A percentile compares a stretch with the other conserved stretches of the same genome.
Evolutionary conservation across 2,329 filamentous ascomycete species (phyloP).

Genomic region (Orbilia oligospora): DNA sequence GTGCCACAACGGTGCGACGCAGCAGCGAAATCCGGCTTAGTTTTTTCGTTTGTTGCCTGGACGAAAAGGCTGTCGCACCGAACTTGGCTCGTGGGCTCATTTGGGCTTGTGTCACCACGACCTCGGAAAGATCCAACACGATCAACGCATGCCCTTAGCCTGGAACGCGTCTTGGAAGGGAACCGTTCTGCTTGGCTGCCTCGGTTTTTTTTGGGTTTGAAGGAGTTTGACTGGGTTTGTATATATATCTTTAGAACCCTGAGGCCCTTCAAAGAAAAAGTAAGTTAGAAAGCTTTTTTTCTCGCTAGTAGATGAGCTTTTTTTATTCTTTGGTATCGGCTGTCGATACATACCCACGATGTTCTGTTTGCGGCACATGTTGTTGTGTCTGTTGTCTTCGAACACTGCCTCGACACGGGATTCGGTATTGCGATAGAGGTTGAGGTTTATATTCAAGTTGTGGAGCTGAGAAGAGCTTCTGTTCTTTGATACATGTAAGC

Average conservation of each 20-base stretch:
- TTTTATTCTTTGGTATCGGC: not conserved
- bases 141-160: conserved; percentile 51
- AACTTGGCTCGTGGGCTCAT: conserved; percentile 40
- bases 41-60: conserved; percentile 11
- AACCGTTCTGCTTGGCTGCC: conserved; percentile 11
- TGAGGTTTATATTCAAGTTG: conserved; percentile 1
- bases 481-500: not conserved
- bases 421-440: conserved; percentile 2
- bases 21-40: conserved; percentile 44
- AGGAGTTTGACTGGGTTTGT: not conserved
- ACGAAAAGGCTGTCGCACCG: conserved; percentile 36
- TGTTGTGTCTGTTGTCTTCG: conserved; percentile 4
- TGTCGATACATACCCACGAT: conserved; percentile 12
- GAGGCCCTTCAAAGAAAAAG: not conserved
- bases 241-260: not conserved
- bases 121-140: conserved; percentile 55
- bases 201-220: not conserved
- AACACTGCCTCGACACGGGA: conserved; percentile 6
- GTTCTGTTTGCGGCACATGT: conserved; percentile 14
- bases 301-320: not conserved
- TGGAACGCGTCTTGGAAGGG: conserved; percentile 12
- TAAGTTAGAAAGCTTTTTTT: conserved; percentile 16
- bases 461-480: not conserved
- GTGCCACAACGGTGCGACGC: conserved; percentile 43
- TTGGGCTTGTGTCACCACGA: conserved; percentile 52